Conservation (phyloP, 345 rosid genomes). For the Melastoma malabathricum region DNA sequence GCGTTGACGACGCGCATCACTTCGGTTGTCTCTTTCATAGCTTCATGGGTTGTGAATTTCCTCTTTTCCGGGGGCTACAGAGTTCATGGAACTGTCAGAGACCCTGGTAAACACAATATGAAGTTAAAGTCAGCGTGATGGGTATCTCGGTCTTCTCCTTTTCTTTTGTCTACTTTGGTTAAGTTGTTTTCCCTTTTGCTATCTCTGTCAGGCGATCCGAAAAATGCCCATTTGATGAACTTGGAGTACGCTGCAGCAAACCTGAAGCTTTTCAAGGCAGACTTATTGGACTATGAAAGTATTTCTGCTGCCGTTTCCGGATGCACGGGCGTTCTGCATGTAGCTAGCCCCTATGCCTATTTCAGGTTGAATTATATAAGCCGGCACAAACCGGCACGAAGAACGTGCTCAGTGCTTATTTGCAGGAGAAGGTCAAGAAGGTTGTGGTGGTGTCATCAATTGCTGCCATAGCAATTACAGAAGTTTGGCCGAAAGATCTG, state of each 20-base stretch:
- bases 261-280: conserved; percentile 29
- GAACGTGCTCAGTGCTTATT: conserved; percentile 35
- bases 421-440: conserved; percentile 26
- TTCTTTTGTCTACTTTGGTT: not conserved
- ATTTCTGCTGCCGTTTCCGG: conserved; percentile 31
- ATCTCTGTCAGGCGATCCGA: conserved; percentile 36
- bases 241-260: conserved; percentile 23
- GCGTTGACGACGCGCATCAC: no score
- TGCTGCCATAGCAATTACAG: conserved; percentile 23
- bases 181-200: not conserved
- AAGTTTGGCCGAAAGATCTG: conserved; percentile 25
- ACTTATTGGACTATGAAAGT: conserved; percentile 23
- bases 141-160: not conserved
- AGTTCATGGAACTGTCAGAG: conserved; percentile 24
- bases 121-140: not conserved
- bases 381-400: conserved; percentile 30
- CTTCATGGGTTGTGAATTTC: conserved; percentile 17
- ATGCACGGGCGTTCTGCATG: conserved; percentile 36
- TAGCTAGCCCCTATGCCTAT: conserved; percentile 33
- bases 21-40: no score
- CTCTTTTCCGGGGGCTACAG: conserved; percentile 14
- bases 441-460: conserved; percentile 37
- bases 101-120: conserved; percentile 24
- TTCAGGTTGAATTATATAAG: conserved; percentile 26
- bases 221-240: conserved; percentile 29